Evolutionary conservation across 139 green algal species (phyloP).

Genomic region (Picochlorum sp.): DNA sequence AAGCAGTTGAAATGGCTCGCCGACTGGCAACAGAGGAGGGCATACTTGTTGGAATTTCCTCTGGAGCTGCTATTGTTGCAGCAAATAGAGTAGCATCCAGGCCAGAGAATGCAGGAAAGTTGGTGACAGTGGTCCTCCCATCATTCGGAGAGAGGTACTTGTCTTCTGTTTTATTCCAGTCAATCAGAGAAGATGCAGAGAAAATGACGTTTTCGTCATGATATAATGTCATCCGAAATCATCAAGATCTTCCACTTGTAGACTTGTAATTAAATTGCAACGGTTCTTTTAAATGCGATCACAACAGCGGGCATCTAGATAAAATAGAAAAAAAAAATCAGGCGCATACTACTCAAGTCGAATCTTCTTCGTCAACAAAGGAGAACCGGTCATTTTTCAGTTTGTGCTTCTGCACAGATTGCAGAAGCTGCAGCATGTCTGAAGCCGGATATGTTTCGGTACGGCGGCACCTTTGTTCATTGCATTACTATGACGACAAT

Average conservation of each 20-base stretch:
- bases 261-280: background rate
- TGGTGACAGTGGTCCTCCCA: conserved; percentile 77
- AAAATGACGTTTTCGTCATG: conserved; percentile 63
- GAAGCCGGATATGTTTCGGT: background rate
- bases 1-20: conserved; percentile 75
- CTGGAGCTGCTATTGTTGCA: conserved; percentile 40
- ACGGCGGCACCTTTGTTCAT: background rate
- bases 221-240: background rate
- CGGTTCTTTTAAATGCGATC: no score
- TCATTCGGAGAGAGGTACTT: conserved; percentile 87
- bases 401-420: background rate
- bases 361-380: no score
- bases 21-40: conserved; percentile 78
- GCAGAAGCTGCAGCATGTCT: background rate
- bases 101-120: conserved; percentile 75
- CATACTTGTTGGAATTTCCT: conserved; percentile 62
- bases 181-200: conserved; percentile 67
- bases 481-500: background rate
- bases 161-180: conserved; percentile 74
- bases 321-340: no score
- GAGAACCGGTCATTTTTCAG: no score
- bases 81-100: conserved; percentile 60
- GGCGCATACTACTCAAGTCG: background rate
- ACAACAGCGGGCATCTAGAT: no score
- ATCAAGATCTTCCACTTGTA: background rate